Conservation (phyloP, 23 red algal genomes). For the Rhodosorus marinus region DNA sequence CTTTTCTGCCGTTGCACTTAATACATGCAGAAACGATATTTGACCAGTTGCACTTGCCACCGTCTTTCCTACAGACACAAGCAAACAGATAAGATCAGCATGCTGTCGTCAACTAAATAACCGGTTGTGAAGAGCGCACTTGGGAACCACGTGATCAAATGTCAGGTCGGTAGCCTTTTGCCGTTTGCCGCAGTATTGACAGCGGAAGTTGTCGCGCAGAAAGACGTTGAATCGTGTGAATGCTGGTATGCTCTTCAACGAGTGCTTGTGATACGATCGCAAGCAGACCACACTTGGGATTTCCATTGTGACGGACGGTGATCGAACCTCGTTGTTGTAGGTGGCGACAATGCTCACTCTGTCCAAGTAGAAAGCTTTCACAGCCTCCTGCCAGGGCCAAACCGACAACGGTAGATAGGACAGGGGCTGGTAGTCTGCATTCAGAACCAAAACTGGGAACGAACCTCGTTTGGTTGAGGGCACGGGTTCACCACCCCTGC, state of each 20-base stretch:
- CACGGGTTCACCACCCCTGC: too few relatives aligned
- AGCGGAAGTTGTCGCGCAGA: constrained; percentile 76
- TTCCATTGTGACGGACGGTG: constrained; percentile 31
- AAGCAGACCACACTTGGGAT: constrained; percentile 72
- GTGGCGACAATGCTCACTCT: constrained; percentile 64
- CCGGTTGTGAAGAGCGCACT: too few relatives aligned
- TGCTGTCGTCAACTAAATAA: too few relatives aligned
- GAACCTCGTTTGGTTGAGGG: too few relatives aligned
- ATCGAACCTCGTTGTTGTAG: constrained; percentile 62
- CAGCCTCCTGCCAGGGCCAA: constrained; percentile 86
- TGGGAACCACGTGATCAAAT: constrained; percentile 83
- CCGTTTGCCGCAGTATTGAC: constrained; percentile 77
- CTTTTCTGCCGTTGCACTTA: constrained; percentile 76
- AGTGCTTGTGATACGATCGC: constrained; percentile 35
- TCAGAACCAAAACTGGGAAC: constrained; percentile 74
- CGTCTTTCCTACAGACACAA: too few relatives aligned
- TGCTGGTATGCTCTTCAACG: constrained; percentile 13
- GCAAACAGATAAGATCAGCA: too few relatives aligned
- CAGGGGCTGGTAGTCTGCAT: constrained; percentile 83
- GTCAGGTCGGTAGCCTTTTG: constrained; percentile 38
- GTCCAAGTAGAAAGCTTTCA: constrained; percentile 71
- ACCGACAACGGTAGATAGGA: constrained; percentile 67
- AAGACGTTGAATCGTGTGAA: constrained; percentile 93
- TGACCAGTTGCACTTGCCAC: constrained; percentile 63
- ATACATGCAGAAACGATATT: constrained; percentile 85